phyloP scores from a whole-genome alignment of 2,329 filamentous ascomycete genomes.

The Stachybotrys echinatus region DNA sequence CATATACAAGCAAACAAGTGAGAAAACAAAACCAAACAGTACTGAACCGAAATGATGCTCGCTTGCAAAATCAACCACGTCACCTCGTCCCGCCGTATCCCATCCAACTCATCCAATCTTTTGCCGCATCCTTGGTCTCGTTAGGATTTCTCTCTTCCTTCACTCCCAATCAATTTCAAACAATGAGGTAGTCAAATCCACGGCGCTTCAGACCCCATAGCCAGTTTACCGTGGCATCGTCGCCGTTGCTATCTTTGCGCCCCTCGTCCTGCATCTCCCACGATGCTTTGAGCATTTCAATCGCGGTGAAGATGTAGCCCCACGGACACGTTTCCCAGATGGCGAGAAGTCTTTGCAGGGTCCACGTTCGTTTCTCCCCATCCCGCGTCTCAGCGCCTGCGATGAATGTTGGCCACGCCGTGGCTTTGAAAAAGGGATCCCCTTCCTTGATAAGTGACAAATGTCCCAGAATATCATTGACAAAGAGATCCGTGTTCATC shows the following conservation, averaged over 20 bases:
- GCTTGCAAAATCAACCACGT: background rate
- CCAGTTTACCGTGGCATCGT: slow-evolving; percentile 27
- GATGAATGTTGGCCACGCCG: slow-evolving; percentile 55
- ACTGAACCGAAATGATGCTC: too few species aligned
- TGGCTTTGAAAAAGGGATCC: slow-evolving; percentile 53
- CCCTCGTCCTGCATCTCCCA: slow-evolving; percentile 37
- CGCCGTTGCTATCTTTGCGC: slow-evolving; percentile 6
- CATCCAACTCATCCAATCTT: background rate
- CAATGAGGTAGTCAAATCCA: slow-evolving; percentile 40
- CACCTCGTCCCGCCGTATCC: background rate
- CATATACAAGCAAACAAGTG: background rate
- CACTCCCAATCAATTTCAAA: too few species aligned
- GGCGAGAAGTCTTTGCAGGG: slow-evolving; percentile 39
- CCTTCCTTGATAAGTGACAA: slow-evolving; percentile 40
- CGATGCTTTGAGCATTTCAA: slow-evolving; percentile 42
- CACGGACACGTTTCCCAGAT: slow-evolving; percentile 42
- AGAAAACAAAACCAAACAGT: too few species aligned
- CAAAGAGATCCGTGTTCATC: slow-evolving; percentile 38
- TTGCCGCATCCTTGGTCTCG: background rate
- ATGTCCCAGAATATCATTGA: slow-evolving; percentile 44
- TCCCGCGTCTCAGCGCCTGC: slow-evolving; percentile 50
- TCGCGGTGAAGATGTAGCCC: slow-evolving; percentile 45
- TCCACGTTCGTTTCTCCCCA: slow-evolving; percentile 41
- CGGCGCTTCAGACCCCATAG: slow-evolving; percentile 36
- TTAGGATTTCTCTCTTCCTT: too few species aligned